phyloP scores from a whole-genome alignment of 495 filamentous ascomycete species.

The Tuber magnatum region DNA sequence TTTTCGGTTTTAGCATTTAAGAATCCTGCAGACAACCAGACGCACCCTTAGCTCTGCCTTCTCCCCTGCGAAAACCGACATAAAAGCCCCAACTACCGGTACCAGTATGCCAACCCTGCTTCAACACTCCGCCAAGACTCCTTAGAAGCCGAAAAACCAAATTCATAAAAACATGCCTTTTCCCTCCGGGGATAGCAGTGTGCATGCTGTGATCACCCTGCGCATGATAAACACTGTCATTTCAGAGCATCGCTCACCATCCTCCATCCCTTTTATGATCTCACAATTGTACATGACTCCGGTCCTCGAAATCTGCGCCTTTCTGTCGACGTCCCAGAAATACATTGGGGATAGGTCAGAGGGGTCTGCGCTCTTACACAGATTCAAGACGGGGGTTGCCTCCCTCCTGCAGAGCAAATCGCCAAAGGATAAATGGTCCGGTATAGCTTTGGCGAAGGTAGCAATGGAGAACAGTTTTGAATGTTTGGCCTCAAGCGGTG shows the following conservation, averaged over 20 bases:
- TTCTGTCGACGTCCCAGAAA: not conserved
- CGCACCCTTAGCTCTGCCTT: too few relatives aligned
- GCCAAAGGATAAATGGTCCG: slow-evolving; percentile 27
- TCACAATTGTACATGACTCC: slow-evolving; percentile 1
- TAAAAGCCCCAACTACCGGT: too few relatives aligned
- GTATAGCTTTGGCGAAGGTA: slow-evolving; percentile 31
- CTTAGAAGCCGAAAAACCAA: not conserved
- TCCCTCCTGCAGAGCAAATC: slow-evolving; percentile 35
- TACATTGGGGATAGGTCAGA: slow-evolving; percentile 18
- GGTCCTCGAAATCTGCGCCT: not conserved
- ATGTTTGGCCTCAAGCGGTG: slow-evolving; percentile 28
- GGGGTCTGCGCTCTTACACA: slow-evolving; percentile 27
- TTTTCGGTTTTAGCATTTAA: too few relatives aligned
- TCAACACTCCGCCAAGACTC: not conserved
- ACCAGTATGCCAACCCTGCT: not conserved
- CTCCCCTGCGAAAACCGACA: too few relatives aligned
- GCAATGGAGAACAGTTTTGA: slow-evolving; percentile 34
- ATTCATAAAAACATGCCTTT: not conserved
- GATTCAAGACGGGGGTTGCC: slow-evolving; percentile 36
- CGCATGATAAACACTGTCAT: not conserved
- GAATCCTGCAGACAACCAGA: too few relatives aligned
- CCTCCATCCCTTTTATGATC: not conserved
- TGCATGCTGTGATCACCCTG: not conserved
- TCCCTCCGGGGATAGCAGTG: not conserved
- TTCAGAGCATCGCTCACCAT: not conserved